Conservation (phyloP, 805 yeast species). For the Wickerhamomyces pijperi region DNA sequence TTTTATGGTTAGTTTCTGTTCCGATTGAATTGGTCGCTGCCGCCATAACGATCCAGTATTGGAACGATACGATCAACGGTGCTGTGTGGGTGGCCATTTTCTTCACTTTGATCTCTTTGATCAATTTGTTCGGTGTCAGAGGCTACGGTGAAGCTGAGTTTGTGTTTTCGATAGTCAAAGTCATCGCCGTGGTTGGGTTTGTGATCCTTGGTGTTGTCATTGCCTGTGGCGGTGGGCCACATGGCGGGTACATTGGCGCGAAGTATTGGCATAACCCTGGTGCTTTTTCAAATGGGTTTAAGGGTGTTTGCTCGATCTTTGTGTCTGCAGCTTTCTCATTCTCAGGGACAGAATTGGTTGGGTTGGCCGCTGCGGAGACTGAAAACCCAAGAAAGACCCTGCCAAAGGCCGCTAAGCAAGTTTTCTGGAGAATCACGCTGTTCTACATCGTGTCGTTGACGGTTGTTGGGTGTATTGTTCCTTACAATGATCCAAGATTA, state of each 20-base stretch:
- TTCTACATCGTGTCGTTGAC: slow-evolving; percentile 51
- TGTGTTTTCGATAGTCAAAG: slow-evolving; percentile 32
- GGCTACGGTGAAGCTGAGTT: slow-evolving; percentile 48
- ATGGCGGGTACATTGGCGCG: slow-evolving; percentile 35
- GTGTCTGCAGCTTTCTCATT: slow-evolving; percentile 73
- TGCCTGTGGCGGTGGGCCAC: slow-evolving; percentile 44
- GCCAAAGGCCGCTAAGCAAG: slow-evolving; percentile 71
- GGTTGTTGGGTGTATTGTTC: slow-evolving; percentile 58
- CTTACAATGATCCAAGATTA: slow-evolving; percentile 39
- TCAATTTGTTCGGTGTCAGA: slow-evolving; percentile 41
- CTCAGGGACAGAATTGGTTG: slow-evolving; percentile 63
- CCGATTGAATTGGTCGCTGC: slow-evolving; percentile 52
- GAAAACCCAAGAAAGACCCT: slow-evolving; percentile 53
- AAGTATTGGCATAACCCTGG: slow-evolving; percentile 44
- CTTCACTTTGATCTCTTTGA: slow-evolving; percentile 32
- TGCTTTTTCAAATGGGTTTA: slow-evolving; percentile 40
- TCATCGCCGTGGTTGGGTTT: slow-evolving; percentile 36
- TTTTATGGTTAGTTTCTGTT: slow-evolving; percentile 42
- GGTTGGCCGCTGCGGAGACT: slow-evolving; percentile 71
- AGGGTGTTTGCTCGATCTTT: slow-evolving; percentile 60
- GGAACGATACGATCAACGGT: slow-evolving; percentile 36
- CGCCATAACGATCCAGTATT: slow-evolving; percentile 42
- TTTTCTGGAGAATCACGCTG: slow-evolving; percentile 65
- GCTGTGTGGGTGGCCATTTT: slow-evolving; percentile 51
- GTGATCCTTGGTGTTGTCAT: slow-evolving; percentile 35